Percentiles rank a stretch among this genome's conserved stretches.
These are phyloP conservation scores for Spathaspora girioi DNA, from an alignment of 805 yeast species.

Conservation along the genomic window DNA sequence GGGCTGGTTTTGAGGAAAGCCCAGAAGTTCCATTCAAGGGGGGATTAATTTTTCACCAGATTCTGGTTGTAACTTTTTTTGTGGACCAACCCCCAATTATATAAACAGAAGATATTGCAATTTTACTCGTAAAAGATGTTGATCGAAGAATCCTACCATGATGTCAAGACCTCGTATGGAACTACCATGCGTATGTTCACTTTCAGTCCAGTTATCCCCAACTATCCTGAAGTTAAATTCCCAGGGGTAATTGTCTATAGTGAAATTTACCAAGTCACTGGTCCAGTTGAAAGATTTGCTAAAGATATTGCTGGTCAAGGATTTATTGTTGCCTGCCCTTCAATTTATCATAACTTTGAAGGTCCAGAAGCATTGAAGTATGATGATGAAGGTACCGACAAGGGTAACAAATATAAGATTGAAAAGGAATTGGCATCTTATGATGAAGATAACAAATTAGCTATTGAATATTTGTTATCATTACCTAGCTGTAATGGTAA, in stretches of 20 bases:
- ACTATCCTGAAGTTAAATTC: constrained; percentile 74
- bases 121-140: constrained; percentile 43
- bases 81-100: background rate
- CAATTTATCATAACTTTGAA: constrained; percentile 73
- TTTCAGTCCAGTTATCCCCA: constrained; percentile 64
- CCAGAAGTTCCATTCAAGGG: background rate
- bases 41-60: background rate
- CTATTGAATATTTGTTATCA: constrained; percentile 57
- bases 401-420: constrained; percentile 64
- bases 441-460: constrained; percentile 67
- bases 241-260: constrained; percentile 79
- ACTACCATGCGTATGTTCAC: constrained; percentile 64
- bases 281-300: constrained; percentile 77
- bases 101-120: background rate
- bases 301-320: constrained; percentile 79
- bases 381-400: constrained; percentile 71
- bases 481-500: constrained; percentile 66
- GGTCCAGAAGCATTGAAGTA: constrained; percentile 62
- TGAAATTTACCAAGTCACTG: constrained; percentile 79
- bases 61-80: background rate
- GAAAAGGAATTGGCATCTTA: constrained; percentile 67
- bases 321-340: constrained; percentile 74
- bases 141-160: constrained; percentile 61
- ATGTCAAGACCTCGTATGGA: constrained; percentile 61
- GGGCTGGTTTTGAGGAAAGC: background rate